Evolutionary conservation across 2,329 filamentous ascomycete genomes (phyloP).

Genomic region (Ophiostoma sp.): DNA sequence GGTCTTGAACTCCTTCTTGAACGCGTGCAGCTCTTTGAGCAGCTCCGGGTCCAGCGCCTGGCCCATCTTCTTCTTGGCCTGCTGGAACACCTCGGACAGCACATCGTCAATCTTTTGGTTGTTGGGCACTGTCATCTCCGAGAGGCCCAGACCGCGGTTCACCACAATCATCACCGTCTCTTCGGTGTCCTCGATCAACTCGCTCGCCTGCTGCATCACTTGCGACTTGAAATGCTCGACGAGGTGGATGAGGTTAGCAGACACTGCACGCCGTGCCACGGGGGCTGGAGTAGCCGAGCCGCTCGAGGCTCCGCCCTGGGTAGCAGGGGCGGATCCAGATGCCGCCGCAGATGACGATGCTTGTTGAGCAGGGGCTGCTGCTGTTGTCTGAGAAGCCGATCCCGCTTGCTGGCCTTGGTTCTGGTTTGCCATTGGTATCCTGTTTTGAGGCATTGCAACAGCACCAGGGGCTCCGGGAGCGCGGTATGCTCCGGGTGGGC

Average conservation of each 20-base stretch:
- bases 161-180: constrained; percentile 50
- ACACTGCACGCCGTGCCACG: constrained; percentile 36
- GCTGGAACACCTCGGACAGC: constrained; percentile 41
- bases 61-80: constrained; percentile 19
- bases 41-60: constrained; percentile 38
- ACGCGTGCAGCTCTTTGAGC: constrained; percentile 40
- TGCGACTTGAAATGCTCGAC: constrained; percentile 46
- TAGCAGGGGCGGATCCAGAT: not conserved
- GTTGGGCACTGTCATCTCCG: constrained; percentile 36
- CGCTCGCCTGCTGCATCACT: constrained; percentile 42
- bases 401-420: not conserved
- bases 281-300: constrained; percentile 7
- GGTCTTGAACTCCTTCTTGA: constrained; percentile 44
- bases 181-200: constrained; percentile 39
- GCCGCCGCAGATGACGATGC: not conserved
- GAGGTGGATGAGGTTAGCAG: constrained; percentile 41
- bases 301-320: constrained; percentile 5
- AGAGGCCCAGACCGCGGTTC: constrained; percentile 47
- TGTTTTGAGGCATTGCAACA: not conserved
- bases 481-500: not conserved
- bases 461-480: not conserved
- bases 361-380: not conserved
- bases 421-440: not conserved
- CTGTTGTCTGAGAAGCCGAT: not conserved
- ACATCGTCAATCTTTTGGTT: constrained; percentile 46